Evolutionary conservation across 2,329 filamentous ascomycete genomes (phyloP), one percentile per base, ranked within the genome.

Genomic region (Botrytis cinerea): DNA sequence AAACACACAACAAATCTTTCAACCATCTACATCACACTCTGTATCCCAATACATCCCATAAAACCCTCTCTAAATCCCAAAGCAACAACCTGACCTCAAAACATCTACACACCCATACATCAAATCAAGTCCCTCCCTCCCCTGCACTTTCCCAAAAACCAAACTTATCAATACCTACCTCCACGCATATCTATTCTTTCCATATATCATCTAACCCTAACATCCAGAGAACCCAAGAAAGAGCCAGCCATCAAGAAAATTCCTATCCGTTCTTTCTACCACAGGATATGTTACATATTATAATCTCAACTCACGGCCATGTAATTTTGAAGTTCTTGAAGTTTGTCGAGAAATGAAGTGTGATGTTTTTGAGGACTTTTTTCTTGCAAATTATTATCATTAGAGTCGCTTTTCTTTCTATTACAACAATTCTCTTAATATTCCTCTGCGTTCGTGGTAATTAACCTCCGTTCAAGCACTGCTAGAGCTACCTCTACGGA

Each of bases 61-160:
- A n/a, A 14, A 18, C 2, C 14, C 14, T 2, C 2, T 51, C 4
- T 12, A n/a, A 51, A 6, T 5, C 12, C 5, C 12, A n/a, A 51
- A 6, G 0, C 6, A n/a, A n/a, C 5, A 6, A 51, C 3, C 48
- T 9, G 0, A 22, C 1, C n/a, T 28, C 2, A 28, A 22, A 3
- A 48, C 9, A 28, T 9, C 0, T 18, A 18, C n/a, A 2, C n/a
- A 18, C 25, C 14, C 43, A 43, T 7, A 43, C 40, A 43, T 43
- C 8, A 43, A 43, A 28, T 28, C 28, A 28, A 28, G 28, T 28
- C 28, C 4, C 16, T 45, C 43, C 43, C 6, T 20, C 14, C 51
- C 6, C n/a, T 18, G 51, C 14, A 57, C n/a, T 57, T 57, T 32
- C 14, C 51, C 51, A 28, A 57, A 16, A 3, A 1, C 7, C 45